A percentile compares a stretch with the other conserved stretches of the same genome.
Evolutionary conservation across 1,284 basidiomycete genomes (phyloP).

Genomic region (Phylloporus sp.): DNA sequence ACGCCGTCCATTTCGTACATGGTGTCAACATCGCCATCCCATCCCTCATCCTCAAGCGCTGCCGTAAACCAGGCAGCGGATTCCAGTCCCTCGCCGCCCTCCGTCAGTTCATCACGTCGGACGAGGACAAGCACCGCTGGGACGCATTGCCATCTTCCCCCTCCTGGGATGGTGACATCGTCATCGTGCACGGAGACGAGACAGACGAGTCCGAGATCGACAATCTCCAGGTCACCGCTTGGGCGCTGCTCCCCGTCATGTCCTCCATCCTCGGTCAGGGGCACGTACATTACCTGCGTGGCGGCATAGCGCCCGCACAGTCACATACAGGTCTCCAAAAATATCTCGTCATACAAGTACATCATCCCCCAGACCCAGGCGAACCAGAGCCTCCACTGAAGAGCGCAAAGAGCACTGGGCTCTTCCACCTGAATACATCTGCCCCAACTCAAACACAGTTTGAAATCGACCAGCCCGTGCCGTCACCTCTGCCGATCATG

Average conservation of each 20-base stretch:
- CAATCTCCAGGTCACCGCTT: slow-evolving; percentile 58
- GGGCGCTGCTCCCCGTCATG: slow-evolving; percentile 67
- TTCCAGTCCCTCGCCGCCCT: slow-evolving; percentile 69
- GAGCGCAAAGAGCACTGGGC: slow-evolving; percentile 48
- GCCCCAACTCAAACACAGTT: slow-evolving; percentile 52
- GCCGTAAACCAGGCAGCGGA: slow-evolving; percentile 64
- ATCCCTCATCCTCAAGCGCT: slow-evolving; percentile 85
- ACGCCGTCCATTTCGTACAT: slow-evolving; percentile 62
- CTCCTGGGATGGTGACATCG: slow-evolving; percentile 74
- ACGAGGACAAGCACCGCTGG: slow-evolving; percentile 64
- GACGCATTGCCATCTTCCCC: slow-evolving; percentile 53
- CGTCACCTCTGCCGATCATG: slow-evolving; percentile 45
- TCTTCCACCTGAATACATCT: slow-evolving; percentile 70
- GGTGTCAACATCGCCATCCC: slow-evolving; percentile 86
- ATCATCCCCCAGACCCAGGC: slow-evolving; percentile 18
- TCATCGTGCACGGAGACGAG: slow-evolving; percentile 72
- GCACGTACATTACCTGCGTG: slow-evolving; percentile 65
- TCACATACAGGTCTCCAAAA: slow-evolving; percentile 57
- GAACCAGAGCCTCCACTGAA: slow-evolving; percentile 17
- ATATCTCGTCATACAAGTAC: slow-evolving; percentile 34
- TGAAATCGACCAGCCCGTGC: slow-evolving; percentile 55
- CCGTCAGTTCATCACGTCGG: slow-evolving; percentile 78
- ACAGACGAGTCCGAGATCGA: slow-evolving; percentile 67
- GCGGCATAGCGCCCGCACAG: slow-evolving; percentile 65
- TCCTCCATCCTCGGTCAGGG: slow-evolving; percentile 56